phyloP scores from a whole-genome alignment of 768 basidiomycete genomes.

The Tricholoma matsutake region DNA sequence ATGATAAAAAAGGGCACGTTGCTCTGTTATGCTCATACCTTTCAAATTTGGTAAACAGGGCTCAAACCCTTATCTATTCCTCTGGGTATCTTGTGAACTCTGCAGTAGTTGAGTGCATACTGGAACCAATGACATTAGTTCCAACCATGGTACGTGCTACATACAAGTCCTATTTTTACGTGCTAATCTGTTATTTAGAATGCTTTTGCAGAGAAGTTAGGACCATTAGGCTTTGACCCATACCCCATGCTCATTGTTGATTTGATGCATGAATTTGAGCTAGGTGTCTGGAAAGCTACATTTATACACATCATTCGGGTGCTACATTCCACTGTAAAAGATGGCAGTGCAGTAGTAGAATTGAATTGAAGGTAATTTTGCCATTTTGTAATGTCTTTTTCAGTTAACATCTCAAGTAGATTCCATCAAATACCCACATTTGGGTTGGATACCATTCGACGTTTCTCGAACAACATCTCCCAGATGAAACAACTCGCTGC shows the following conservation, averaged over 20 bases:
- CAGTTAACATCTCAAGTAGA: neutral
- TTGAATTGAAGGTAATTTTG: slow-evolving; percentile 27
- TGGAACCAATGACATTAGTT: no score
- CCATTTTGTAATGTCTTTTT: no score
- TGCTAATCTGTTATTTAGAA: no score
- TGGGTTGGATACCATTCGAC: slow-evolving; percentile 12
- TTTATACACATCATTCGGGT: slow-evolving; percentile 36
- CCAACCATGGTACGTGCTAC: no score
- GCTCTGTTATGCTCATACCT: no score
- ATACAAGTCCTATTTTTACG: no score
- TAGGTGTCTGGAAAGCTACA: slow-evolving; percentile 36
- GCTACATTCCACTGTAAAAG: slow-evolving; percentile 23
- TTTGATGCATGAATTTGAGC: slow-evolving; percentile 37
- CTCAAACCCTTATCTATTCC: no score
- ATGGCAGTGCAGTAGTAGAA: slow-evolving; percentile 20
- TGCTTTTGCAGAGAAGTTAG: no score
- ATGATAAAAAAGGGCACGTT: no score
- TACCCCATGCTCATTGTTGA: slow-evolving; percentile 31
- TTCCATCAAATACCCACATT: neutral
- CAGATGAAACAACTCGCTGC: slow-evolving; percentile 24
- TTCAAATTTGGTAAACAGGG: no score
- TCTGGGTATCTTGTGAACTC: no score
- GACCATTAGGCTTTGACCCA: slow-evolving; percentile 18
- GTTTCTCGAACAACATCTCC: slow-evolving; percentile 16
- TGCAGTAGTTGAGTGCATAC: no score